Conservation (phyloP, 805 yeast species). For the Cyberlindnera americana region DNA sequence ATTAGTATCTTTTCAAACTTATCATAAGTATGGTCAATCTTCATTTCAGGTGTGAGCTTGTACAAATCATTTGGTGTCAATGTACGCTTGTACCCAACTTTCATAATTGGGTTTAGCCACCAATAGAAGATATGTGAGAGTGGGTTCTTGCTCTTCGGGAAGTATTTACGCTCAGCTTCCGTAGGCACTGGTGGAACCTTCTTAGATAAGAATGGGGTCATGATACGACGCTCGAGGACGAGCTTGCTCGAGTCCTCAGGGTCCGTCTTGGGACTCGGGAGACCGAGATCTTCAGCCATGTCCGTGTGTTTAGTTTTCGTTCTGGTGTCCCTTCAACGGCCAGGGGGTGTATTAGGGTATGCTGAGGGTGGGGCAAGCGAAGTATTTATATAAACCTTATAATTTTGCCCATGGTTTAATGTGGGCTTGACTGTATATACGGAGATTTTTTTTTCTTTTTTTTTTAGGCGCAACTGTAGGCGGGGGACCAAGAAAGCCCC, state of each 20-base stretch:
- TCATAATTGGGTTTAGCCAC: constrained; percentile 66
- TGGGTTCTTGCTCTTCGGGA: constrained; percentile 39
- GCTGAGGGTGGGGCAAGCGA: neutral
- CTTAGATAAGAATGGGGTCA: constrained; percentile 34
- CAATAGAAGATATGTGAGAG: constrained; percentile 49
- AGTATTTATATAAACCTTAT: neutral
- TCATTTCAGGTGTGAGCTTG: constrained; percentile 39
- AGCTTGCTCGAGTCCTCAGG: constrained; percentile 6
- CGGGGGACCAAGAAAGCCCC: too few relatives aligned
- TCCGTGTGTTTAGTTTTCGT: neutral
- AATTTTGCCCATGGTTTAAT: too few relatives aligned
- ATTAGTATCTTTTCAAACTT: constrained; percentile 35
- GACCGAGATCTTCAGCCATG: constrained; percentile 1
- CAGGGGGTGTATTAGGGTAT: too few relatives aligned
- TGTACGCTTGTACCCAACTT: constrained; percentile 69
- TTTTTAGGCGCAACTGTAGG: too few relatives aligned
- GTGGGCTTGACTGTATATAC: too few relatives aligned
- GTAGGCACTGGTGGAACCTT: constrained; percentile 51
- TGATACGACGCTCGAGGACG: constrained; percentile 31
- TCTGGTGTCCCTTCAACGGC: too few relatives aligned
- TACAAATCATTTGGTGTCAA: constrained; percentile 61
- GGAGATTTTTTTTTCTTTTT: too few relatives aligned
- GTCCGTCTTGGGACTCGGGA: constrained; percentile 2
- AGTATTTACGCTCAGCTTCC: constrained; percentile 44
- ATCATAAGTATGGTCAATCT: constrained; percentile 38